Evolutionary conservation across 73 alveolate genomes (phyloP).

Genomic region (Paraurostyla sp.): DNA sequence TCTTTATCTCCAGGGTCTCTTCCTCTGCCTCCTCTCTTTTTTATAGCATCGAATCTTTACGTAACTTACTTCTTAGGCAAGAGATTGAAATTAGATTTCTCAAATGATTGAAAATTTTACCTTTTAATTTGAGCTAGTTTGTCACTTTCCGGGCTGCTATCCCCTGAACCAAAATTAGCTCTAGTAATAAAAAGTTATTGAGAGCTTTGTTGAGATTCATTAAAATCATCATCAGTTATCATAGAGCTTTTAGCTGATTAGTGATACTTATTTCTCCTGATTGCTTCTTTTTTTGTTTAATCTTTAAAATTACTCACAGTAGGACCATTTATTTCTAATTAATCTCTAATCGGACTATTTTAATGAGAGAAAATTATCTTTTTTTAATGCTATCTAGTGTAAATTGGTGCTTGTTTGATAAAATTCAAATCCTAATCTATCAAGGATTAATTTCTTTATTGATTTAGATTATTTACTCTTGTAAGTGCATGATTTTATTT

Average conservation of each 20-base stretch:
- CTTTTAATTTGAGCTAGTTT: constrained; percentile 13
- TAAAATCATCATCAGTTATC: constrained; percentile 41
- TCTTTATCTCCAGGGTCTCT: not conserved
- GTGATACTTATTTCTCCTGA: not conserved
- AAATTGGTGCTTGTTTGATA: not conserved
- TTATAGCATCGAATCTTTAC: not conserved
- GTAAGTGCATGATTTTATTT: not conserved
- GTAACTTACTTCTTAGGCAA: constrained; percentile 7
- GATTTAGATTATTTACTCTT: not conserved
- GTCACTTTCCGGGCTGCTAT: constrained; percentile 45
- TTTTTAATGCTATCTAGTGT: not conserved
- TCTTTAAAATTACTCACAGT: constrained; percentile 27
- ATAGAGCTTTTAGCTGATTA: constrained; percentile 15
- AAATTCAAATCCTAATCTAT: not conserved
- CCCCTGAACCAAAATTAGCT: too few species aligned
- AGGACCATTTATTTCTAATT: not conserved
- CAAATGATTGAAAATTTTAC: constrained; percentile 26
- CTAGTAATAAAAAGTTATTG: not conserved
- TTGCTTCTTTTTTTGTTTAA: not conserved
- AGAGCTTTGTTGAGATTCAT: constrained; percentile 30
- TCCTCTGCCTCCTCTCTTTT: not conserved
- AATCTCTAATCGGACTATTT: constrained; percentile 15
- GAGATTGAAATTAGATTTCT: not conserved
- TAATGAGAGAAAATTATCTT: not conserved
- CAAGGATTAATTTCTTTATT: not conserved